Base-by-base conservation (phyloP, 2,329 filamentous ascomycete species). In the Laburnicola sp. region DNA sequence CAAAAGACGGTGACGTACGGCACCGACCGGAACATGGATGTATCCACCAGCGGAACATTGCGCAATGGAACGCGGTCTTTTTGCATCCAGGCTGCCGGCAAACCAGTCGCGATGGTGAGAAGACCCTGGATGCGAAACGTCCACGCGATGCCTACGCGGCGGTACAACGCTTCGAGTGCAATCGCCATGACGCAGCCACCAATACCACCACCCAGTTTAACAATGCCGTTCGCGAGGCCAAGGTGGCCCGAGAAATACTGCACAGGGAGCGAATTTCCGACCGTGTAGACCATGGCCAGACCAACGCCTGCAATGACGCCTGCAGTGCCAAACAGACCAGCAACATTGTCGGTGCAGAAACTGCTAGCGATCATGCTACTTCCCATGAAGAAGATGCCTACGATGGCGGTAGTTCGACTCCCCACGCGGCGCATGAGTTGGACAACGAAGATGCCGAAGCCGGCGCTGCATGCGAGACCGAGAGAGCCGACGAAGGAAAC, bases 401-500 rank as follows among this genome's bases (percentile, higher is more conserved):
- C 36, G 2, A 84, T 31, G 0, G 73, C 78, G 1, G 77, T 78
- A 22, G 57, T 56, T 4, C 78, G 73, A 2, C 78, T 74, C 0
- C 83, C 84, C 6, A 85, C 58, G 11, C 63, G 59, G 3, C 76
- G 71, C 53, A 84, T 77, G 5, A 84, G 44, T n/a, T 78, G 74
- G 0, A 80, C 78, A 56, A 80, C 81, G 6, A 79, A 56, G 4
- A 85, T 73, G 0, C 80, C 83, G 45, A 82, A 72, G 0, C 78
- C 73, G 0, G 79, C 79, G 30, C 82, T 78, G 48, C 78, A 74
- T 0, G 80, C 76, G 1, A 79, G 71, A 6, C 76, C 73, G 9
- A 86, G 59, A 0, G 79, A 81, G 2, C 83, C 83, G 2, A 86
- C 79, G 54, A 85, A 86, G 2, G 82, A 79, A 22, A 86, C 71